Evolutionary conservation across 2,329 filamentous ascomycete species (phyloP), one percentile per base, ranked within the genome.

Genomic region (Aspergillus sp.): DNA sequence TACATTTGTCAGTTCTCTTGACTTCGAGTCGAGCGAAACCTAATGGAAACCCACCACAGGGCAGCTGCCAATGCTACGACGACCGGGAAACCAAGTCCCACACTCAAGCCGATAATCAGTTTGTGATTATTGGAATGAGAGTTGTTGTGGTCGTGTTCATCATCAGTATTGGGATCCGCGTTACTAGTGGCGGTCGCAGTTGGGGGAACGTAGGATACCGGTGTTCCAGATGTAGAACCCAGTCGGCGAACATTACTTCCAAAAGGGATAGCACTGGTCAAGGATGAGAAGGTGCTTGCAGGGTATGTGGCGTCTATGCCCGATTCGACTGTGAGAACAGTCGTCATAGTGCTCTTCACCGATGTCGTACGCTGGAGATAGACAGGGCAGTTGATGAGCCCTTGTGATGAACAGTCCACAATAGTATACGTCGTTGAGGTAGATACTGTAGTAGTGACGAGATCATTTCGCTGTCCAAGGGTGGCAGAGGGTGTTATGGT

Each of bases 101-200:
- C 58, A 47, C 58, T 60, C 12, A 60, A 21, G 3, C 58, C 58
- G 19, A 59, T 56, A 5, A 60, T 60, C 19, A 60, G 19, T 7
- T 51, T 51, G 17, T 51, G 25, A 15, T 52, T 36, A 8, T 56
- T 56, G 4, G 9, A 8, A 13, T 28, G 19, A 12, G 19, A 12
- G 7, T 32, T 15, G 4, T 45, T 12, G 7, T 41, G 17, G 6
- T 38, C 15, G 2, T n/a, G 7, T 2, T 55, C 28, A 17, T 36
- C 23, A 28, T 28, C 58, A 36, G 12, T 25, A 30, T 8, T 32
- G 5, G 23, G 3, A 45, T 17, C 21, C 5, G 7, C n/a, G 15
- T 3, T 9, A 19, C 41, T 15, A 4, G 53, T 43, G 6, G 21
- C 17, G 12, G 51, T 48, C 5, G 13, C 32, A 21, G 51, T 7